Conservation (phyloP, 257 asterid genomes). For the Gentiana straminea region DNA sequence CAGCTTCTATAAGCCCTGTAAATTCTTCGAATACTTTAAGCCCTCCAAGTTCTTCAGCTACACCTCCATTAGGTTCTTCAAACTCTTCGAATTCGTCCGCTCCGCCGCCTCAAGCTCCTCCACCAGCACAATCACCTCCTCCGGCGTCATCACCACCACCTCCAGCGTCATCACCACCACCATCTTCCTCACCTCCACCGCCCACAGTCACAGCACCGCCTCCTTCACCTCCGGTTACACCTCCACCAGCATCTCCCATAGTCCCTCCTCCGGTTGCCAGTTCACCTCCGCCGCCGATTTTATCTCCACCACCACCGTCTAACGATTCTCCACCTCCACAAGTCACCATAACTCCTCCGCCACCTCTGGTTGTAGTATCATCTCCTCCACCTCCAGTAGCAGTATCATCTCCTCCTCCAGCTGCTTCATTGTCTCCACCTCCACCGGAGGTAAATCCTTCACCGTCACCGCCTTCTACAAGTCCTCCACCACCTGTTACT, state of each 20-base stretch:
- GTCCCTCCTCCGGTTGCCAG: constrained; percentile 28
- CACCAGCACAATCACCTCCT: constrained; percentile 24
- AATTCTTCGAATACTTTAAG: constrained; percentile 13
- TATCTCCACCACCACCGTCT: constrained; percentile 17
- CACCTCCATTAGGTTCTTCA: constrained; percentile 32
- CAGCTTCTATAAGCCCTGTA: constrained; percentile 29
- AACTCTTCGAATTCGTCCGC: constrained; percentile 17
- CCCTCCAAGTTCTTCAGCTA: constrained; percentile 15
- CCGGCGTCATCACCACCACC: constrained; percentile 23
- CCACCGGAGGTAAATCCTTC: constrained; percentile 29
- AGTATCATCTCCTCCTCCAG: constrained; percentile 34
- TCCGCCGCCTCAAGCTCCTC: constrained; percentile 32
- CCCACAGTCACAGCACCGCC: constrained; percentile 14
- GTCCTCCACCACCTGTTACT: constrained; percentile 33
- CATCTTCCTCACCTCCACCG: constrained; percentile 17
- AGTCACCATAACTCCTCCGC: constrained; percentile 20
- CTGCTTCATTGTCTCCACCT: constrained; percentile 34
- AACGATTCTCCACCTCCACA: constrained; percentile 17
- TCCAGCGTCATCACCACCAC: constrained; percentile 12
- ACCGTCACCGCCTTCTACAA: constrained; percentile 30
- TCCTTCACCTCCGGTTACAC: constrained; percentile 20
- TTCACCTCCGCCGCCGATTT: constrained; percentile 23
- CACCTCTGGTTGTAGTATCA: constrained; percentile 27
- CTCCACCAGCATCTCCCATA: constrained; percentile 19
- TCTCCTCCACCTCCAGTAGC: constrained; percentile 35